These are phyloP conservation scores for Hypoxylon rickii DNA, from an alignment of 495 filamentous ascomycete species.

Conservation along the genomic window DNA sequence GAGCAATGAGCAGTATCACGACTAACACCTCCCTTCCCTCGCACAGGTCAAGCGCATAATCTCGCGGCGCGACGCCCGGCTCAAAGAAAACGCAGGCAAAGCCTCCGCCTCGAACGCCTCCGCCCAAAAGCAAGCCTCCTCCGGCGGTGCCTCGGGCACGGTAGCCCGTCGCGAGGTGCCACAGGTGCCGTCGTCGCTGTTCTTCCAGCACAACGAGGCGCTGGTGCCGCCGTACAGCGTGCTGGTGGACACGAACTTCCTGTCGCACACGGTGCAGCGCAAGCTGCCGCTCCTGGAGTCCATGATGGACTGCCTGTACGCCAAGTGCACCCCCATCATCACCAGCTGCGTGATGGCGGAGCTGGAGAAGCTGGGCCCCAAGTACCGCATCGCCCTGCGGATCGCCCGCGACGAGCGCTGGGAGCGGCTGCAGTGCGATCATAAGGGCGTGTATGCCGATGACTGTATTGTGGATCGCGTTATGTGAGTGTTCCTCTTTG, in stretches of 20 bases:
- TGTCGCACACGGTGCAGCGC: conserved; percentile 84
- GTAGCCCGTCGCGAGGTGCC: conserved; percentile 63
- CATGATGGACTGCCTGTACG: conserved; percentile 73
- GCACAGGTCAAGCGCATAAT: conserved; percentile 66
- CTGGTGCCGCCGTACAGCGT: conserved; percentile 88
- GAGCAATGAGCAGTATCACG: too few species aligned
- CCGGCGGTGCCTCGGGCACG: neutral
- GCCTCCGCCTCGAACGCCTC: conserved; percentile 56
- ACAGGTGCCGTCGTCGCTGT: conserved; percentile 83
- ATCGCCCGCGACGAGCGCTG: conserved; percentile 93
- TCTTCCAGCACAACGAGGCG: conserved; percentile 93
- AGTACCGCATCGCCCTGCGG: conserved; percentile 85
- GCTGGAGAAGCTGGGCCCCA: conserved; percentile 87
- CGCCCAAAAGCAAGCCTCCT: conserved; percentile 58
- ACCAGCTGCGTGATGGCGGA: conserved; percentile 78
- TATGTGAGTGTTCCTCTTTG: conserved; percentile 40
- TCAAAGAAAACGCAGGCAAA: conserved; percentile 59
- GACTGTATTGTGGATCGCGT: conserved; percentile 92
- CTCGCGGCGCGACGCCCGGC: conserved; percentile 63
- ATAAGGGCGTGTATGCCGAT: conserved; percentile 92
- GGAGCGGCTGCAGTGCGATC: conserved; percentile 81
- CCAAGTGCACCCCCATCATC: conserved; percentile 70
- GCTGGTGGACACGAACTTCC: conserved; percentile 91
- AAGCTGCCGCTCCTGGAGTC: conserved; percentile 86
- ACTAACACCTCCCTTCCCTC: neutral